phyloP scores from a whole-genome alignment of 1,284 basidiomycete genomes.

The Sporisorium iseilematis-ciliati region DNA sequence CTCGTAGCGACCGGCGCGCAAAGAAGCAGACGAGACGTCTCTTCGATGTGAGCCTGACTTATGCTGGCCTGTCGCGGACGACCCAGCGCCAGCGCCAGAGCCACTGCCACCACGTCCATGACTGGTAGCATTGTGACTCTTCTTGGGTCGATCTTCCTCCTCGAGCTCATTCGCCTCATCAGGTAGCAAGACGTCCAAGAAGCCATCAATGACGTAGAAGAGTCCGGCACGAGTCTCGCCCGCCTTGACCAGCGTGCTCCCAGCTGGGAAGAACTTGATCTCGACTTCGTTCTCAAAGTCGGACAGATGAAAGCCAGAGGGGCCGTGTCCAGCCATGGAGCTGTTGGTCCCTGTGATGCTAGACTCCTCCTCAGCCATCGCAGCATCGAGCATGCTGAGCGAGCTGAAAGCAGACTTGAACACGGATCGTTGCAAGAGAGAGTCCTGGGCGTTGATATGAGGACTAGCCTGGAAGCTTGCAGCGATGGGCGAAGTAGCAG shows the following conservation, averaged over 20 bases:
- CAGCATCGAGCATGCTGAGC: constrained; percentile 76
- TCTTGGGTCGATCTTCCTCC: constrained; percentile 43
- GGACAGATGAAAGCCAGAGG: constrained; percentile 59
- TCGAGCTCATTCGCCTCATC: constrained; percentile 69
- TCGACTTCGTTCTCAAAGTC: constrained; percentile 94
- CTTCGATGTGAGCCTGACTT: constrained; percentile 12
- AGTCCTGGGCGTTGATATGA: constrained; percentile 50
- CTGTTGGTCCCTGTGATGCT: constrained; percentile 55
- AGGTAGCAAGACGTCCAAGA: constrained; percentile 89
- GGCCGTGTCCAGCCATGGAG: constrained; percentile 48
- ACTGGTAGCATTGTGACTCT: constrained; percentile 1
- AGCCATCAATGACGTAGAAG: constrained; percentile 98
- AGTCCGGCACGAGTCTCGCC: constrained; percentile 91
- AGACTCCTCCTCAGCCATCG: constrained; percentile 62
- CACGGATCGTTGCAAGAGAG: constrained; percentile 55
- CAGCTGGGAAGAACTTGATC: constrained; percentile 90
- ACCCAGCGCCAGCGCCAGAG: background rate
- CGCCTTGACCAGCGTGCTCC: constrained; percentile 85
- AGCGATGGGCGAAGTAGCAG: constrained; percentile 70
- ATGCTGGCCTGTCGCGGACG: background rate
- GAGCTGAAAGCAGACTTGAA: constrained; percentile 86
- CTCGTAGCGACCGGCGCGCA: constrained; percentile 22
- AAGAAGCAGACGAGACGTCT: constrained; percentile 10
- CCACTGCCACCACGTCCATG: constrained; percentile 5
- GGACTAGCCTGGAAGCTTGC: constrained; percentile 68